Conservation (phyloP, 2,329 filamentous ascomycete genomes). For the Fusarium napiforme region DNA sequence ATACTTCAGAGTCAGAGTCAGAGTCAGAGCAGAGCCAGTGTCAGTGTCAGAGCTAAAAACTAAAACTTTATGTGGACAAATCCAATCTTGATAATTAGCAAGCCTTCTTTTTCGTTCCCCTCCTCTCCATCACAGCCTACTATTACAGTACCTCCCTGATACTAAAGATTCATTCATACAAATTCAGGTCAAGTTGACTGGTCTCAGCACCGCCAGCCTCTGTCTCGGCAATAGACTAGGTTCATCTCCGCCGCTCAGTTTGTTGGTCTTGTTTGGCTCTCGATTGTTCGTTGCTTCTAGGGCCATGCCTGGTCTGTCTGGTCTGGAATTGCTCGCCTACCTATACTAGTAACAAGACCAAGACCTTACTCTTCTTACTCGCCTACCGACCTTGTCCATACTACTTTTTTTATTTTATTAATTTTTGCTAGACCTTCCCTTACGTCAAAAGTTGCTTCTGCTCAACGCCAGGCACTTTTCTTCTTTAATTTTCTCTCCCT, state of each 20-base stretch:
- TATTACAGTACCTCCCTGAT: not conserved
- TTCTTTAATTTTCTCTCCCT: constrained; percentile 16
- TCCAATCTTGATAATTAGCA: not conserved
- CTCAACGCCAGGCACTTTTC: not conserved
- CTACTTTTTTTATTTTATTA: not conserved
- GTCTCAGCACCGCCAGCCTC: constrained; percentile 21
- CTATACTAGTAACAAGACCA: constrained; percentile 1
- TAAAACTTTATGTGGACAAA: not conserved
- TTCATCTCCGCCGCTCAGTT: constrained; percentile 33
- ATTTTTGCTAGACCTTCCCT: constrained; percentile 5
- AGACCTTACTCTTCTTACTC: constrained; percentile 7
- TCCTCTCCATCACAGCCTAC: constrained; percentile 1
- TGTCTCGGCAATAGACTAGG: constrained; percentile 40
- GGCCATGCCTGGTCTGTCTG: constrained; percentile 18
- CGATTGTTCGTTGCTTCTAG: constrained; percentile 29
- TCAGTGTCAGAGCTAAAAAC: not conserved
- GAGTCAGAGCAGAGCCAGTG: not conserved
- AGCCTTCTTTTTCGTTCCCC: not conserved
- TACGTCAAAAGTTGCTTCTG: constrained; percentile 31
- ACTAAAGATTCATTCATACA: not conserved
- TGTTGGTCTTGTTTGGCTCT: constrained; percentile 20
- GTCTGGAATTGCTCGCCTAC: constrained; percentile 21
- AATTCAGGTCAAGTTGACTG: constrained; percentile 13
- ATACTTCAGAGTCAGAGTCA: not conserved
- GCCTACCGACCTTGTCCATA: constrained; percentile 1